Evolutionary conservation across 345 rosid genomes (phyloP), one percentile per base, ranked within the genome.

Genomic region (Arabidopsis arenosa): DNA sequence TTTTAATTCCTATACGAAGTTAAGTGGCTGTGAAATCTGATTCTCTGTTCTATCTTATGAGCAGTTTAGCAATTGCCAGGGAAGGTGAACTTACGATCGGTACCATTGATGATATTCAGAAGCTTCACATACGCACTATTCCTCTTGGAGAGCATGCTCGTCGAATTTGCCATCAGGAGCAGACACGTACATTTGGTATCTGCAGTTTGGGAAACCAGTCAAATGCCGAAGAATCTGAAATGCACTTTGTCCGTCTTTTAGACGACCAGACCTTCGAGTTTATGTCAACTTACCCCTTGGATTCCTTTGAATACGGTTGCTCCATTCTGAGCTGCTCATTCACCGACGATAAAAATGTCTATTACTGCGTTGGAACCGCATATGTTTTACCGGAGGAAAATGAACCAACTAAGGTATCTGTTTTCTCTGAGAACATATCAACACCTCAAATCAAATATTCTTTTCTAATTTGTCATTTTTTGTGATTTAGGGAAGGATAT

Each of bases 21-120:
- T 10, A 14, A 41, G 7, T 54, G 43, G 61, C 44, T 30, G 51
- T 48, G 63, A 48, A 49, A 40, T 72, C 68, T 78, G 69, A 82
- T 59, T 15, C 63, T 40, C 57, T 80, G 57, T 62, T 54, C 70
- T 66, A 23, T 65, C 6, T 68, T 62, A 39, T 74, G 73, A 75
- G 76, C 91, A 95, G 99, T 74, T 89, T 95, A 21, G 99, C 98
- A 11, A 90, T 95, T 81, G 99, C 99, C 15, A 95, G 90, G 76
- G 98, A 89, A 84, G 99, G 98, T 5, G 98, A 93, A 76, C 99
- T 95, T 82, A 88, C 94, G 2, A 95, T 95, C 59, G 99, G 98
- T 63, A 92, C 99, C 66, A 95, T 95, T 52, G 99, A 95, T 87
- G 99, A 95, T 78, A 93, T 93, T 72, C 99, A 93, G 82, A 95